phyloP scores from a whole-genome alignment of 768 basidiomycete species.

The Russula vinacea region DNA sequence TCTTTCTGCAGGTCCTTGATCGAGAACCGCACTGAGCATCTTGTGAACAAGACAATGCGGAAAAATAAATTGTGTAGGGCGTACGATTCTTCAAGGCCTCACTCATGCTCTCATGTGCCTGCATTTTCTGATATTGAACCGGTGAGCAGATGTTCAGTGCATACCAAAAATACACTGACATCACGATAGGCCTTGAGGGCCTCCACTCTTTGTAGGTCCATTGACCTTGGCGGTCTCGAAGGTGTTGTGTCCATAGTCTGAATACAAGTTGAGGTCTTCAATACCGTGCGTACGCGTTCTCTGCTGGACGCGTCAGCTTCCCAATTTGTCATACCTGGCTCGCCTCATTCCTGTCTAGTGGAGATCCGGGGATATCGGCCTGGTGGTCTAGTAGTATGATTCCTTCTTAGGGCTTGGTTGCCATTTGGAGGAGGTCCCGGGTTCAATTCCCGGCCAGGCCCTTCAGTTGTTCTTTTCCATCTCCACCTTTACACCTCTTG shows the following conservation, averaged over 20 bases:
- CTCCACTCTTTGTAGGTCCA: constrained; percentile 71
- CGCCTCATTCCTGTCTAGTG: neutral
- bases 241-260: constrained; percentile 33
- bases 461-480: constrained; percentile 24
- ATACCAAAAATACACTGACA: constrained; percentile 40
- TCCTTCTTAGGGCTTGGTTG: constrained; percentile 51
- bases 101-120: constrained; percentile 81
- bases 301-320: constrained; percentile 33
- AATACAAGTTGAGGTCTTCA: neutral
- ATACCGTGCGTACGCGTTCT: constrained; percentile 12
- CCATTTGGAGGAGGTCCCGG: constrained; percentile 76
- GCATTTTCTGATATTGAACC: constrained; percentile 77
- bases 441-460: constrained; percentile 86
- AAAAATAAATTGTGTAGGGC: constrained; percentile 34
- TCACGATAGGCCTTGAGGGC: constrained; percentile 76
- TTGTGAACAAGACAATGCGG: neutral
- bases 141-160: constrained; percentile 22
- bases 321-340: neutral
- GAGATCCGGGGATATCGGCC: constrained; percentile 33
- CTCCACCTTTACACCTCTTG: neutral
- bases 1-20: constrained; percentile 86
- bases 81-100: constrained; percentile 86
- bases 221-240: constrained; percentile 41
- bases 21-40: constrained; percentile 76
- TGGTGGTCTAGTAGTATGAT: constrained; percentile 53